These are phyloP conservation scores for Fusarium siculi DNA, from an alignment of 2,329 filamentous ascomycete species.

Conservation along the genomic window DNA sequence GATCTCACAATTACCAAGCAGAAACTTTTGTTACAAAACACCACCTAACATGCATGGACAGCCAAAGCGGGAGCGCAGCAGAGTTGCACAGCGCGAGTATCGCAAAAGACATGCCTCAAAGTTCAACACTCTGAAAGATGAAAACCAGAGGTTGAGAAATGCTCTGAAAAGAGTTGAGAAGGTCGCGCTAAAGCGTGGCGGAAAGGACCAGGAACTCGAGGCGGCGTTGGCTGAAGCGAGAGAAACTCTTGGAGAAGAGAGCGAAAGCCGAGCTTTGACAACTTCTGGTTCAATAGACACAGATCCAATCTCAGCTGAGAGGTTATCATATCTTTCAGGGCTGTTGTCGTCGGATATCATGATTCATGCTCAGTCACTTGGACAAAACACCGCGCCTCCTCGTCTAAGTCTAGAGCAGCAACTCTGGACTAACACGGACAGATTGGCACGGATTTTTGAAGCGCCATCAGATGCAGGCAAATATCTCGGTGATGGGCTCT, in stretches of 20 bases:
- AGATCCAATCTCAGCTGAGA: background rate
- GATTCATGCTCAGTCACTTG: background rate
- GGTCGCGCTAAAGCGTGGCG: conserved; percentile 17
- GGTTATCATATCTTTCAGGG: background rate
- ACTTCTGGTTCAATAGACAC: background rate
- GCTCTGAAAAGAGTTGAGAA: conserved; percentile 34
- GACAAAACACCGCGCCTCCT: background rate
- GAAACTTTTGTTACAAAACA: background rate
- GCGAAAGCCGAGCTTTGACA: background rate
- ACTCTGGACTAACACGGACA: conserved; percentile 39
- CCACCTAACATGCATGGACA: conserved; percentile 8
- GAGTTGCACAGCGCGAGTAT: conserved; percentile 42
- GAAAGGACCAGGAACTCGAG: conserved; percentile 24
- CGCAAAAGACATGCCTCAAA: conserved; percentile 42
- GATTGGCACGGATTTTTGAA: conserved; percentile 39
- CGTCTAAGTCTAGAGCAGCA: conserved; percentile 9
- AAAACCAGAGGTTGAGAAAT: conserved; percentile 38
- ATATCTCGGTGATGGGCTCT: conserved; percentile 38
- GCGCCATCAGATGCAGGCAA: conserved; percentile 31
- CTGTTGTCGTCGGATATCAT: background rate
- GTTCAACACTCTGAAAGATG: conserved; percentile 41
- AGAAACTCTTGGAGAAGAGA: conserved; percentile 12
- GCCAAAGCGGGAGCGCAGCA: conserved; percentile 43
- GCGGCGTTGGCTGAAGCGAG: conserved; percentile 29
- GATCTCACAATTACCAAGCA: conserved; percentile 30